Evolutionary conservation across 495 filamentous ascomycete genomes (phyloP), one percentile per base, ranked within the genome.

Genomic region (Penicillium canescens): DNA sequence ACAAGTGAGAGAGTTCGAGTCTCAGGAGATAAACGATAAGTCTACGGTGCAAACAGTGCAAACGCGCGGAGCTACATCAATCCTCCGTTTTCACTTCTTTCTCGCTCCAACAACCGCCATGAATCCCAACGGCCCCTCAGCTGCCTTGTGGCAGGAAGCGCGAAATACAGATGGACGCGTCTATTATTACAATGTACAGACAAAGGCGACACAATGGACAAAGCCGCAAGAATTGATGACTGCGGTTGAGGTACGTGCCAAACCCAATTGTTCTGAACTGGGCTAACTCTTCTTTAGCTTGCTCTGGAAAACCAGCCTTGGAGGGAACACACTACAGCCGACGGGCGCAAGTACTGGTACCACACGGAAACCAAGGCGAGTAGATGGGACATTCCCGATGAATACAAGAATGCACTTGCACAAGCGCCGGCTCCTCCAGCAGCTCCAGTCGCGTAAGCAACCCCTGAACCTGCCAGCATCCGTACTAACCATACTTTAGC

Each of bases 111-210:
- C 36, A 24, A 46, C 47, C 54, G 59, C 49, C 43, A 94, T 91
- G 88, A 89, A 88, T 67, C 79, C 82, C 45, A 82, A 78, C 63
- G 75, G 75, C 51, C 78, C 77, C 51, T 68, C 78, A 54, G 76
- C 79, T 18, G 66, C 75, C 35, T 56, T 84, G 23, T 97, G 93
- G 94, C 85, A 88, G 69, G 90, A 94, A 74, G 88, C 90, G 47
- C 86, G 86, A 61, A 89, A 88, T 62, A 67, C 84, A 4, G 93
- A 96, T 59, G 94, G 94, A 37, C 82, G 90, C 45, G 76, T 85
- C n/a, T 98, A 98, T 72, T 98, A 96, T 66, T 96, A 91, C 75
- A 96, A 98, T 70, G 73, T 83, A 4, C 74, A 86, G 55, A 96
- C 91, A 4, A 92, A 94, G 64, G 86, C 78, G 31, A 97, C 93